Percentiles rank a stretch among this genome's conserved stretches.
phyloP scores from a whole-genome alignment of 306 rosid genomes.

The Quercus gilva region DNA sequence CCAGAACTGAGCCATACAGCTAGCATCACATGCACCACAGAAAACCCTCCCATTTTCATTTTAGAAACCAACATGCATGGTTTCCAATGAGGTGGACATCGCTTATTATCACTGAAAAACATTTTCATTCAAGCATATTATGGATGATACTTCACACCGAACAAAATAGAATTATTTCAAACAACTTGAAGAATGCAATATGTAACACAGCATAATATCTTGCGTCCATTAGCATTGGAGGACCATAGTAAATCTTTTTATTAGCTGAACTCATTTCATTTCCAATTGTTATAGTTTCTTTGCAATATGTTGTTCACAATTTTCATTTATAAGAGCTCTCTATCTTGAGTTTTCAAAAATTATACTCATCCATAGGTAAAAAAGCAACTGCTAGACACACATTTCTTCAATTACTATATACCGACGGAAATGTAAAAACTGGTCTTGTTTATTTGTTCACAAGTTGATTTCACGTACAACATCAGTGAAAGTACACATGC shows the following conservation, averaged over 20 bases:
- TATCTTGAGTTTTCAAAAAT: not conserved
- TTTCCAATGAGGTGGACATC: not conserved
- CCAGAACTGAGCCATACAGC: not conserved
- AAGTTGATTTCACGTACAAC: conserved; percentile 54
- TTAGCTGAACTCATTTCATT: not conserved
- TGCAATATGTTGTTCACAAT: not conserved
- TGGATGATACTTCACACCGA: not conserved
- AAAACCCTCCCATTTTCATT: not conserved
- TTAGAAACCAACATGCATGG: not conserved
- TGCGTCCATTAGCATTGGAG: not conserved
- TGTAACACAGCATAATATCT: not conserved
- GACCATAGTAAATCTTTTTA: not conserved
- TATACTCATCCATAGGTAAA: not conserved
- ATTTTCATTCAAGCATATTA: too few relatives aligned
- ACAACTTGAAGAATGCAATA: not conserved
- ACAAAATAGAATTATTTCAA: not conserved
- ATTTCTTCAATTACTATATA: not conserved
- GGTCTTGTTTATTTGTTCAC: conserved; percentile 18
- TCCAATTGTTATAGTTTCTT: not conserved
- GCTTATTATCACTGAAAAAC: not conserved
- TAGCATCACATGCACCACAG: not conserved
- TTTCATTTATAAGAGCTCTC: not conserved
- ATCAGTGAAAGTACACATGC: conserved; percentile 67
- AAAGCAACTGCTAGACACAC: not conserved
- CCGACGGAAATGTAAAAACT: not conserved